Percentiles rank a stretch among this genome's conserved stretches.
Evolutionary conservation across 2,329 filamentous ascomycete species (phyloP).

Genomic region (Ophiostoma fasciatum): DNA sequence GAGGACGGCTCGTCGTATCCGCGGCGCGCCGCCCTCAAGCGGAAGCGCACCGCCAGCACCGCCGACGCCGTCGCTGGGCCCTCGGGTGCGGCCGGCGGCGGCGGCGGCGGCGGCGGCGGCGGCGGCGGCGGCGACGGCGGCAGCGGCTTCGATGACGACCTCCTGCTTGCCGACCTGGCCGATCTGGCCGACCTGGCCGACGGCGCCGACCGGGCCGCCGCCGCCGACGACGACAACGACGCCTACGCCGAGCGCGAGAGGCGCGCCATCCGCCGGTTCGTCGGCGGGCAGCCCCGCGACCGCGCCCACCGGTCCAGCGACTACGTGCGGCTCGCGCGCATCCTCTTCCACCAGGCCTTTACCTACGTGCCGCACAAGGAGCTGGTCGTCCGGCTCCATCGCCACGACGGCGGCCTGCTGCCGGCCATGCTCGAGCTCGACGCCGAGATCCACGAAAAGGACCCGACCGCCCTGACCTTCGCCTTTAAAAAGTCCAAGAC

Average conservation of each 20-base stretch:
- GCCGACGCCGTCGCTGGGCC: no score
- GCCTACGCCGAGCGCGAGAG: slow-evolving; percentile 7
- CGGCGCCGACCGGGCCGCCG: no score
- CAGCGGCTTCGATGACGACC: no score
- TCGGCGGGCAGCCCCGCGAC: slow-evolving; percentile 12
- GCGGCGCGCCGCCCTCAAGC: slow-evolving; percentile 20
- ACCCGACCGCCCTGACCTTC: slow-evolving; percentile 11
- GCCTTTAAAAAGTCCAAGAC: slow-evolving; percentile 17
- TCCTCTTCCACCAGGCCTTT: slow-evolving; percentile 22
- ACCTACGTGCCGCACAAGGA: slow-evolving; percentile 17
- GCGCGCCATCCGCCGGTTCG: slow-evolving; percentile 10
- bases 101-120: no score
- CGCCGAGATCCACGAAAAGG: slow-evolving; percentile 12
- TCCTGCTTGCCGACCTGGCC: no score
- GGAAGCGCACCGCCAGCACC: slow-evolving; percentile 21
- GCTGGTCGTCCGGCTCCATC: slow-evolving; percentile 12
- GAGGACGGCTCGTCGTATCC: slow-evolving; percentile 26
- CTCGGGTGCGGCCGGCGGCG: no score
- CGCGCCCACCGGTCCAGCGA: slow-evolving; percentile 5
- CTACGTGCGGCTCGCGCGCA: slow-evolving; percentile 11
- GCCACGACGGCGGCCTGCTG: slow-evolving; percentile 18
- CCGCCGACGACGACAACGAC: slow-evolving; percentile 11
- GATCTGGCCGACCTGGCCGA: no score
- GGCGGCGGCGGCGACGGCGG: no score
- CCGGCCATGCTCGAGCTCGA: slow-evolving; percentile 22